Evolutionary conservation across 805 yeast species (phyloP).

Genomic region (Debaryomyces prosopidis): DNA sequence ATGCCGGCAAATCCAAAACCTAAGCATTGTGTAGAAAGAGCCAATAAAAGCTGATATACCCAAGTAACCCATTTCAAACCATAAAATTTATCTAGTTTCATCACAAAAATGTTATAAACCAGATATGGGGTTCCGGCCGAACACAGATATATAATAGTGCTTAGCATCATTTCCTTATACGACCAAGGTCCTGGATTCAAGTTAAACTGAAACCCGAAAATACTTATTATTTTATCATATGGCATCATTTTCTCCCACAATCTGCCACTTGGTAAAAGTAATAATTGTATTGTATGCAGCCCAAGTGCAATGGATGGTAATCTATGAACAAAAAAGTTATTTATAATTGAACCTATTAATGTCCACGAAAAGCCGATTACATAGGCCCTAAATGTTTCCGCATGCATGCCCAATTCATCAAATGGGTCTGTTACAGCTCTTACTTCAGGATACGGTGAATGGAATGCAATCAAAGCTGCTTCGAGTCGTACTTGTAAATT

Average conservation of each 20-base stretch:
- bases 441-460: slow-evolving; percentile 44
- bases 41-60: slow-evolving; percentile 54
- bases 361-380: slow-evolving; percentile 44
- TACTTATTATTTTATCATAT: slow-evolving; percentile 16
- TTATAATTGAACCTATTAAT: slow-evolving; percentile 38
- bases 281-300: slow-evolving; percentile 40
- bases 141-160: slow-evolving; percentile 44
- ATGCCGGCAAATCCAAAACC: slow-evolving; percentile 71
- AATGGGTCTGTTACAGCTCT: slow-evolving; percentile 40
- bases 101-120: slow-evolving; percentile 42
- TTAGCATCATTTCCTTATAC: slow-evolving; percentile 46
- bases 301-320: slow-evolving; percentile 36
- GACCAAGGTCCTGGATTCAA: slow-evolving; percentile 46
- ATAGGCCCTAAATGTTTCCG: slow-evolving; percentile 40
- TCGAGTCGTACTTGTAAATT: slow-evolving; percentile 34
- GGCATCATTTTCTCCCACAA: slow-evolving; percentile 39
- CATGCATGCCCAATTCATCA: slow-evolving; percentile 33
- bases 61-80: slow-evolving; percentile 45
- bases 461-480: slow-evolving; percentile 38
- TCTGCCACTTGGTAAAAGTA: slow-evolving; percentile 40
- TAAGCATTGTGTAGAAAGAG: slow-evolving; percentile 57
- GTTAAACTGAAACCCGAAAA: slow-evolving; percentile 24
- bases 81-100: slow-evolving; percentile 43
- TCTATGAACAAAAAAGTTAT: slow-evolving; percentile 43
- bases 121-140: slow-evolving; percentile 44